Percentiles rank a stretch among this genome's conserved stretches.
phyloP scores from a whole-genome alignment of 805 yeast genomes.

The Candida nitratophila region DNA sequence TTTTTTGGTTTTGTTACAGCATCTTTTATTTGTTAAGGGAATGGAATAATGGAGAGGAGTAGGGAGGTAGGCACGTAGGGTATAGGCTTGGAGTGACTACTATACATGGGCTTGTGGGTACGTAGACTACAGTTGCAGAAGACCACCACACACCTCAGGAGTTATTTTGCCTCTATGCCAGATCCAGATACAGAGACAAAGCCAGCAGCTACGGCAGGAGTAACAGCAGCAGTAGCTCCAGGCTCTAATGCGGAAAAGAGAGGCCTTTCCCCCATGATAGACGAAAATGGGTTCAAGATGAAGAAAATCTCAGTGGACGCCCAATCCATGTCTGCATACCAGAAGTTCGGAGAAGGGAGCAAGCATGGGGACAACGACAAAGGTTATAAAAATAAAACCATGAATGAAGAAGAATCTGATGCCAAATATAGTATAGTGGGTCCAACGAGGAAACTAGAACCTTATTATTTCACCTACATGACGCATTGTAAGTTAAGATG shows the following conservation, averaged over 20 bases:
- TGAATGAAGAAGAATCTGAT: slow-evolving; percentile 52
- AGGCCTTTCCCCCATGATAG: slow-evolving; percentile 24
- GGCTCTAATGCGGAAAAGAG: slow-evolving; percentile 6
- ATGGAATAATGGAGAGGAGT: too few relatives aligned
- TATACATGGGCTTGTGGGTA: too few relatives aligned
- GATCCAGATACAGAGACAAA: too few relatives aligned
- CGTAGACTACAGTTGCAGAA: too few relatives aligned
- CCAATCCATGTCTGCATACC: slow-evolving; percentile 31
- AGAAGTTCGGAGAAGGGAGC: slow-evolving; percentile 30
- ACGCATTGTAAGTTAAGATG: slow-evolving; percentile 90
- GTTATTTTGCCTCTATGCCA: too few relatives aligned
- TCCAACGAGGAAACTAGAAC: slow-evolving; percentile 62
- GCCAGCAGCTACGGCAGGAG: too few relatives aligned
- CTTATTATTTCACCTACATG: slow-evolving; percentile 83
- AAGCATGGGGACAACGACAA: slow-evolving; percentile 9
- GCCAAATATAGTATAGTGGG: slow-evolving; percentile 53
- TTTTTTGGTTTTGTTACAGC: too few relatives aligned
- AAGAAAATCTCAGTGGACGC: slow-evolving; percentile 39
- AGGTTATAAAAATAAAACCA: slow-evolving; percentile 20
- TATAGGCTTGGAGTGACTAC: too few relatives aligned
- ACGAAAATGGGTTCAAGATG: slow-evolving; percentile 40
- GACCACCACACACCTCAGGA: too few relatives aligned
- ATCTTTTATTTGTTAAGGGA: too few relatives aligned
- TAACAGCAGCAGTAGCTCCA: too few relatives aligned
- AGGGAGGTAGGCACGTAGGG: too few relatives aligned